Conservation (phyloP, 352 stramenopile species). For the Pythium dissimile region DNA sequence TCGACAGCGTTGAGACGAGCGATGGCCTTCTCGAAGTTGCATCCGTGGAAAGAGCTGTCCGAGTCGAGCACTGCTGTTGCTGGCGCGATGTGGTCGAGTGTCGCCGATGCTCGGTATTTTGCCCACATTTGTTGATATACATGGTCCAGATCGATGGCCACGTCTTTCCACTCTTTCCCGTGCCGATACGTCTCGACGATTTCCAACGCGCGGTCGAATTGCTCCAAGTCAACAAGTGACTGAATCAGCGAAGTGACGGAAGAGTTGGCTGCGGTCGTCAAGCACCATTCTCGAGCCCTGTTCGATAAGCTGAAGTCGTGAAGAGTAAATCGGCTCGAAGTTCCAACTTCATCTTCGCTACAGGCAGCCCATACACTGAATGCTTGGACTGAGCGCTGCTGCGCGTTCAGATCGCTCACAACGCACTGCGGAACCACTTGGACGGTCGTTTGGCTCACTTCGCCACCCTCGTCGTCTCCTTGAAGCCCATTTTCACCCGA, state of each 20-base stretch:
- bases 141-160: slow-evolving; percentile 26
- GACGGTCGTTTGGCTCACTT: neutral
- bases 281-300: neutral
- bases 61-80: slow-evolving; percentile 4
- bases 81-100: slow-evolving; percentile 1
- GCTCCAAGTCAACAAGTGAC: slow-evolving; percentile 26
- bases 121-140: slow-evolving; percentile 54
- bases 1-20: slow-evolving; percentile 35
- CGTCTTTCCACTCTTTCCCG: neutral
- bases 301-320: neutral
- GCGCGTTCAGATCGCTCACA: too few species aligned
- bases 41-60: neutral
- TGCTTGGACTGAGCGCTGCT: too few species aligned
- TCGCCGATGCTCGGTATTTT: slow-evolving; percentile 26
- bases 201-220: slow-evolving; percentile 40
- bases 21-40: slow-evolving; percentile 25
- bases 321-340: neutral
- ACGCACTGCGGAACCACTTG: neutral
- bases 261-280: neutral
- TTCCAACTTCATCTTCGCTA: too few species aligned
- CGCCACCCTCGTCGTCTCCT: neutral
- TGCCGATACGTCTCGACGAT: slow-evolving; percentile 7
- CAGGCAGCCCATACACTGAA: too few species aligned
- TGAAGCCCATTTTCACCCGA: neutral
- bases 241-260: slow-evolving; percentile 31